These are phyloP conservation scores for Rosa chinensis DNA, from an alignment of 306 rosid species.

Conservation along the genomic window DNA sequence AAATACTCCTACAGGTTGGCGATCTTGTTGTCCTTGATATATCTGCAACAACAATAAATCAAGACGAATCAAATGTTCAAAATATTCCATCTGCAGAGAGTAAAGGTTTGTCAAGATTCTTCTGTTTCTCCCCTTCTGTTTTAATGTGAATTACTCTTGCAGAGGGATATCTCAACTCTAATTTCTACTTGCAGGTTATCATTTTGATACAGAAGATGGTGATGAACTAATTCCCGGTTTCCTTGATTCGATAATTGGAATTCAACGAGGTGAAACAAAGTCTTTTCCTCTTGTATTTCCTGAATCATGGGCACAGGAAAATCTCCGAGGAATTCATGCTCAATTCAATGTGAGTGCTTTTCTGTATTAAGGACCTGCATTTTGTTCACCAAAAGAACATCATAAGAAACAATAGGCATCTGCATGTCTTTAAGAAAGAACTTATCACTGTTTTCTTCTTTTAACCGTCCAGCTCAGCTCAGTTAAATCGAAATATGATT, in stretches of 20 bases:
- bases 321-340: conserved; percentile 78
- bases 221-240: conserved; percentile 73
- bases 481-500: neutral
- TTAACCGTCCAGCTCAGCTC: neutral
- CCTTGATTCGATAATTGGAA: conserved; percentile 72
- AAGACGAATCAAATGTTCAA: conserved; percentile 64
- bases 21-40: conserved; percentile 81
- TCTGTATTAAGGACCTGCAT: neutral
- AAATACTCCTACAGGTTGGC: conserved; percentile 60
- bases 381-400: neutral
- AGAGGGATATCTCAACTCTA: conserved; percentile 29
- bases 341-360: conserved; percentile 76
- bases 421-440: neutral
- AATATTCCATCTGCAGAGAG: conserved; percentile 86
- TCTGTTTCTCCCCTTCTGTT: conserved; percentile 3
- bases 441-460: neutral
- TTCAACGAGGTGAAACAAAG: conserved; percentile 69
- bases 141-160: neutral
- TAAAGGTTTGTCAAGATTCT: conserved; percentile 61
- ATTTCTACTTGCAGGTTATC: conserved; percentile 55
- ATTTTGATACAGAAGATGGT: conserved; percentile 87
- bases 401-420: neutral
- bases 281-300: conserved; percentile 89
- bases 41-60: conserved; percentile 77
- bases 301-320: conserved; percentile 86